These are phyloP conservation scores for Penicillium sp. DNA, from an alignment of 2,329 filamentous ascomycete species.

Conservation along the genomic window DNA sequence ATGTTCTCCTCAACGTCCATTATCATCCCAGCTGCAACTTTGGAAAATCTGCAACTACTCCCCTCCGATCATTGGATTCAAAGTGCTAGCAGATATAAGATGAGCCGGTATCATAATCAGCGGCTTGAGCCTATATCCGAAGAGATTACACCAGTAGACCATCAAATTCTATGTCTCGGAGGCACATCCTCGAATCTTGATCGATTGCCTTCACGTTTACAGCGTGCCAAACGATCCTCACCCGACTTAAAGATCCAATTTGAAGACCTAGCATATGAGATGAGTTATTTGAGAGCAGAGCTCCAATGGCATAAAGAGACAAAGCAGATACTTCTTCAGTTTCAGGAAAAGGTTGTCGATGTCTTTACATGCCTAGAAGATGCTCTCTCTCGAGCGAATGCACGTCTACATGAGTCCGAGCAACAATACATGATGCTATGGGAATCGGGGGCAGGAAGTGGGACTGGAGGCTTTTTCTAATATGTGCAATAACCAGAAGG, in stretches of 20 bases:
- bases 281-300: slow-evolving; percentile 16
- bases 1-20: not conserved
- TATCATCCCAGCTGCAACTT: not conserved
- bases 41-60: not conserved
- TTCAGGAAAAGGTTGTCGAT: slow-evolving; percentile 11
- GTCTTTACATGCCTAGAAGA: slow-evolving; percentile 12
- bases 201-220: slow-evolving; percentile 12
- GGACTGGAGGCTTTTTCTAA: not conserved
- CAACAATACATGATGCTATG: slow-evolving; percentile 4
- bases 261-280: slow-evolving; percentile 15
- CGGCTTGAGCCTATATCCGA: slow-evolving; percentile 15
- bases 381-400: slow-evolving; percentile 2
- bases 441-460: not conserved
- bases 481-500: too few species aligned
- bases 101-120: not conserved
- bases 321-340: slow-evolving; percentile 13
- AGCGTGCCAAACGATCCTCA: slow-evolving; percentile 2
- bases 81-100: not conserved
- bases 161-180: slow-evolving; percentile 10
- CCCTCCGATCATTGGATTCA: not conserved
- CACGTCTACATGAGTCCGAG: slow-evolving; percentile 5
- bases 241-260: slow-evolving; percentile 1
- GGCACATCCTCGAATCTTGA: slow-evolving; percentile 18
- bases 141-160: slow-evolving; percentile 13
- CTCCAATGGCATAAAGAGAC: slow-evolving; percentile 20